Conservation (phyloP, 306 rosid species). For the Ziziphus jujuba region DNA sequence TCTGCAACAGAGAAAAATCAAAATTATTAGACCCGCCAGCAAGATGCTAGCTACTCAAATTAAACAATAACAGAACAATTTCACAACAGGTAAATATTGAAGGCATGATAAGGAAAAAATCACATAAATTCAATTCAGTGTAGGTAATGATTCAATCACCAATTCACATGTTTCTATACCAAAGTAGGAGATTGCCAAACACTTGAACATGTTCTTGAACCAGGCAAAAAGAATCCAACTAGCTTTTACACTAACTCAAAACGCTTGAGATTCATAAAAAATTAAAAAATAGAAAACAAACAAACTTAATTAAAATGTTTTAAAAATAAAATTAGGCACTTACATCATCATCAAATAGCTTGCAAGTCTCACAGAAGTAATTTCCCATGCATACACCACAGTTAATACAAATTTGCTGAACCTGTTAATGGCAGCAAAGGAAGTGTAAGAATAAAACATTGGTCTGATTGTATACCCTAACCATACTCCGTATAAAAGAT, state of each 20-base stretch:
- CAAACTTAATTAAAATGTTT: no score
- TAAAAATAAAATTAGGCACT: conserved; percentile 26
- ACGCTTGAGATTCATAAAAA: no score
- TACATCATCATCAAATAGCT: conserved; percentile 87
- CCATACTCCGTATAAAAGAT: not conserved
- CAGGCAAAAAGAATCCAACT: not conserved
- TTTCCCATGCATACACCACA: conserved; percentile 91
- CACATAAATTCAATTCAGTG: no score
- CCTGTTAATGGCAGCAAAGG: conserved; percentile 49
- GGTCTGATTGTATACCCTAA: not conserved
- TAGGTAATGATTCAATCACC: not conserved
- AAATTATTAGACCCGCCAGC: conserved; percentile 13
- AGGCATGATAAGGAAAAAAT: no score
- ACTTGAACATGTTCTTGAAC: not conserved
- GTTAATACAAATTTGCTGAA: conserved; percentile 67
- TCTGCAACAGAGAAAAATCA: conserved; percentile 34
- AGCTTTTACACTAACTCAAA: not conserved
- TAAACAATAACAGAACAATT: not conserved
- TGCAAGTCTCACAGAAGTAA: conserved; percentile 78
- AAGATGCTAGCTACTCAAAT: not conserved
- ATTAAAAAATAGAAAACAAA: no score
- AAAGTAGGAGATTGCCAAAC: not conserved
- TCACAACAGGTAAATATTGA: not conserved
- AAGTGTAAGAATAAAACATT: not conserved
- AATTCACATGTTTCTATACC: not conserved